Evolutionary conservation across 371 early-diverging fungal genomes (phyloP).

Genomic region (Mucor mucedo): DNA sequence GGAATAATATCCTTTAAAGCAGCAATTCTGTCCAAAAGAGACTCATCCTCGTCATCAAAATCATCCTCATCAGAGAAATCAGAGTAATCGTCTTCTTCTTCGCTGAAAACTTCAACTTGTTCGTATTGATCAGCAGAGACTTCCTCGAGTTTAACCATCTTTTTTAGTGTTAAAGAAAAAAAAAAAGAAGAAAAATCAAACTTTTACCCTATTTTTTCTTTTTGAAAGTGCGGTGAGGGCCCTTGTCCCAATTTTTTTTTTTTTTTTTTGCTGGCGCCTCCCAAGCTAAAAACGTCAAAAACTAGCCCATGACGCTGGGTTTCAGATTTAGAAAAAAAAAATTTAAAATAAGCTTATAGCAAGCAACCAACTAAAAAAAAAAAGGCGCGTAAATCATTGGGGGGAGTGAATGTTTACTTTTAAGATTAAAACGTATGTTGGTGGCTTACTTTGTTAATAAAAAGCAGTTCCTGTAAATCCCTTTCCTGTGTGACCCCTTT

Average conservation of each 20-base stretch:
- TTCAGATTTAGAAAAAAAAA: not conserved
- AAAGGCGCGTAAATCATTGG: not conserved
- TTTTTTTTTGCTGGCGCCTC: conserved; percentile 1
- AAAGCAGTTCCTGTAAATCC: conserved; percentile 3
- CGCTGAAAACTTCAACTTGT: conserved; percentile 45
- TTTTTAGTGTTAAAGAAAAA: conserved; percentile 13
- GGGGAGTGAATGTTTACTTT: not conserved
- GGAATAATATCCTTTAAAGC: conserved; percentile 83
- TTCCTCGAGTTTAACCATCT: conserved; percentile 62
- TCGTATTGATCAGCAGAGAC: conserved; percentile 55
- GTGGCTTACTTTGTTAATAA: not conserved
- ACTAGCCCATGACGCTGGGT: not conserved
- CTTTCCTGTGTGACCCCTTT: conserved; percentile 5
- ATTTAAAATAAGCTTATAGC: too few species aligned
- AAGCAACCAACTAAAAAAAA: not conserved
- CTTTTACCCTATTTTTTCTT: conserved; percentile 3
- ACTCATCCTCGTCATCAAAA: conserved; percentile 63
- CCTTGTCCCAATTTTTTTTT: conserved; percentile 18
- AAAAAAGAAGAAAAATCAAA: conserved; percentile 16
- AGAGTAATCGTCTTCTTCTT: conserved; percentile 59
- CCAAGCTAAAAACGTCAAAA: not conserved
- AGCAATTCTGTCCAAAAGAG: conserved; percentile 69
- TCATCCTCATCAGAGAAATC: conserved; percentile 66
- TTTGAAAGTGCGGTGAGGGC: conserved; percentile 15
- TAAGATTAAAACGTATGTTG: not conserved